Conservation (phyloP, 2,329 filamentous ascomycete genomes). For the Exophiala sp. region DNA sequence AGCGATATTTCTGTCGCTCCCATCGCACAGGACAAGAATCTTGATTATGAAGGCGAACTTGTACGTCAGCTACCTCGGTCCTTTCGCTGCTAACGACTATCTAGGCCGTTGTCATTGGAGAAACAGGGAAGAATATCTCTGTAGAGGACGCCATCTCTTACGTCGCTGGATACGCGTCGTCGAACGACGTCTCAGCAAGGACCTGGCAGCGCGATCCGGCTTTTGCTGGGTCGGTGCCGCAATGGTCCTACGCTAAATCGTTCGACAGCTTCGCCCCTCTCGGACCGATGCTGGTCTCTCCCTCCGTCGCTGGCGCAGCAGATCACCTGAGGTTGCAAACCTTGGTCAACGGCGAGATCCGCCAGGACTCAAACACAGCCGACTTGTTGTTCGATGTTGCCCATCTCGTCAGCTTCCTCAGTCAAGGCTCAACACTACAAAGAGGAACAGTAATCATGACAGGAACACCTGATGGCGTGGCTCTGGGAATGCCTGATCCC, state of each 20-base stretch:
- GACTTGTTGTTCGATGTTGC: constrained; percentile 51
- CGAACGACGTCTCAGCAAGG: constrained; percentile 55
- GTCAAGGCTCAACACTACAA: constrained; percentile 49
- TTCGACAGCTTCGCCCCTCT: constrained; percentile 57
- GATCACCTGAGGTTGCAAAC: constrained; percentile 42
- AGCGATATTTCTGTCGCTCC: constrained; percentile 36
- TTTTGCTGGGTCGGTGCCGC: constrained; percentile 51
- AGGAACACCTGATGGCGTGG: constrained; percentile 35
- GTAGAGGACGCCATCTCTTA: constrained; percentile 46
- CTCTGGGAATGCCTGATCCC: constrained; percentile 30
- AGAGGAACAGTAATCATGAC: constrained; percentile 51
- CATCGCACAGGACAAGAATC: constrained; percentile 38
- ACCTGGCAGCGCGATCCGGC: constrained; percentile 51
- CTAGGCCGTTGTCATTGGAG: constrained; percentile 48
- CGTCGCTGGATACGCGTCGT: constrained; percentile 52
- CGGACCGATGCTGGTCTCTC: constrained; percentile 48
- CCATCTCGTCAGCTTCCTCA: constrained; percentile 46
- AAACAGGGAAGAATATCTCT: constrained; percentile 50
- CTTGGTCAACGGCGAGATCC: constrained; percentile 48
- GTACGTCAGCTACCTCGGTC: too few relatives aligned
- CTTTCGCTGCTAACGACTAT: too few relatives aligned
- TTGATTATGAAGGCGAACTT: constrained; percentile 19
- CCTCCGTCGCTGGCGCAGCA: constrained; percentile 18
- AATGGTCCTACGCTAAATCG: constrained; percentile 57
- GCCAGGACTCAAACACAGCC: constrained; percentile 47